These are phyloP conservation scores for Hymenoscyphus infarciens DNA, from an alignment of 2,329 filamentous ascomycete species.

Conservation along the genomic window DNA sequence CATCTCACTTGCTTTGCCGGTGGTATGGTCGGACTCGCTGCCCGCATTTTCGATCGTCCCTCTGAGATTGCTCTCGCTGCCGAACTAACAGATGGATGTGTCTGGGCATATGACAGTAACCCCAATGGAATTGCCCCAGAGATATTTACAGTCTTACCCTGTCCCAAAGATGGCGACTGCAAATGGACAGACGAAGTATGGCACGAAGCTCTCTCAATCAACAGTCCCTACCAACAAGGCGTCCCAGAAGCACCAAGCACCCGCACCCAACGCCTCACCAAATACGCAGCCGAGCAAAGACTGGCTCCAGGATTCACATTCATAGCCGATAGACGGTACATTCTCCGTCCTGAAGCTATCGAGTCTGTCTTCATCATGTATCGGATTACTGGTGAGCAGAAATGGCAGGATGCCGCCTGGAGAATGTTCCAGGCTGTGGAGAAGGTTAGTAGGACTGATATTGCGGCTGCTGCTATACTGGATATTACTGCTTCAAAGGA, in stretches of 20 bases:
- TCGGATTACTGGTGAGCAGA: conserved; percentile 31
- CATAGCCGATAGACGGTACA: conserved; percentile 40
- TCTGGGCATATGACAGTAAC: conserved; percentile 57
- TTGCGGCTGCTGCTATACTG: conserved; percentile 41
- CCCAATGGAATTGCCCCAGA: conserved; percentile 61
- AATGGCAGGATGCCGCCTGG: conserved; percentile 44
- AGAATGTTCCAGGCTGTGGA: conserved; percentile 47
- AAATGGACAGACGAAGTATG: conserved; percentile 50
- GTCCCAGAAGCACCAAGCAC: conserved; percentile 43
- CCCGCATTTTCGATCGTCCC: conserved; percentile 54
- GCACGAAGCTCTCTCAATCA: conserved; percentile 15
- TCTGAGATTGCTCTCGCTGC: conserved; percentile 54
- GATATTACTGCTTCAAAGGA: conserved; percentile 47
- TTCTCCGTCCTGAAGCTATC: conserved; percentile 61
- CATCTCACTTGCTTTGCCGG: conserved; percentile 71
- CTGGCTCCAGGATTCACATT: conserved; percentile 26
- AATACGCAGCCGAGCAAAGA: conserved; percentile 17
- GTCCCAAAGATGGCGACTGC: conserved; percentile 23
- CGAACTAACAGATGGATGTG: conserved; percentile 59
- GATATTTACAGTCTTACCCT: conserved; percentile 41
- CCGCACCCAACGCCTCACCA: conserved; percentile 11
- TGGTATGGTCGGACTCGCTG: conserved; percentile 66
- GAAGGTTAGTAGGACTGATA: conserved; percentile 40
- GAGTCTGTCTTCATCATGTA: conserved; percentile 64
- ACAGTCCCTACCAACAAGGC: conserved; percentile 46